Conservation (phyloP, 805 yeast species). For the Candida palmyrensis region DNA sequence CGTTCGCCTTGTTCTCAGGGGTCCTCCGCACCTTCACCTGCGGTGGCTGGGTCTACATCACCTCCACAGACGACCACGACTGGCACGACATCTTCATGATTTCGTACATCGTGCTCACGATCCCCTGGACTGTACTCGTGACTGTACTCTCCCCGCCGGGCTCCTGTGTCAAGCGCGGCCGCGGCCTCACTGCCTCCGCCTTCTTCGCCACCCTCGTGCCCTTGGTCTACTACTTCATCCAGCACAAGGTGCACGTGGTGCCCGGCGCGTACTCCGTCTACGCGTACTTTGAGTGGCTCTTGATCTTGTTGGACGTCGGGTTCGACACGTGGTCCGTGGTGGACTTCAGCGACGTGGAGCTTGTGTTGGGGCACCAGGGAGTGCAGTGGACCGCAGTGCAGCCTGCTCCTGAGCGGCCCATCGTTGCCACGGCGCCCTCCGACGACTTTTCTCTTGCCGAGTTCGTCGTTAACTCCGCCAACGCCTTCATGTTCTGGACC, state of each 20-base stretch:
- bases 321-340: constrained; percentile 76
- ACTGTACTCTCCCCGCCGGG: constrained; percentile 44
- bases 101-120: constrained; percentile 75
- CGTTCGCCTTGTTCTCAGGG: constrained; percentile 55
- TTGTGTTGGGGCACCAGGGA: constrained; percentile 33
- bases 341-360: constrained; percentile 63
- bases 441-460: constrained; percentile 32
- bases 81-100: constrained; percentile 96
- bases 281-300: constrained; percentile 92
- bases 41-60: constrained; percentile 98
- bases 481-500: constrained; percentile 83
- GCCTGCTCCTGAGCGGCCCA: background rate
- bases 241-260: constrained; percentile 80
- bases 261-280: constrained; percentile 96
- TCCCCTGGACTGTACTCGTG: constrained; percentile 82
- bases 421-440: background rate
- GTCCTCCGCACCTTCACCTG: constrained; percentile 86
- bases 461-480: constrained; percentile 44
- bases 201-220: constrained; percentile 79
- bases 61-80: constrained; percentile 96
- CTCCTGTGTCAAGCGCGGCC: constrained; percentile 44
- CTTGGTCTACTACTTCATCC: constrained; percentile 81
- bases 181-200: constrained; percentile 47
- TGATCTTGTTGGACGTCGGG: constrained; percentile 75
- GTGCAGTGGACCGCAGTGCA: constrained; percentile 1